Base-by-base conservation (phyloP, 345 rosid genomes). In the Bretschneidera sinensis region DNA sequence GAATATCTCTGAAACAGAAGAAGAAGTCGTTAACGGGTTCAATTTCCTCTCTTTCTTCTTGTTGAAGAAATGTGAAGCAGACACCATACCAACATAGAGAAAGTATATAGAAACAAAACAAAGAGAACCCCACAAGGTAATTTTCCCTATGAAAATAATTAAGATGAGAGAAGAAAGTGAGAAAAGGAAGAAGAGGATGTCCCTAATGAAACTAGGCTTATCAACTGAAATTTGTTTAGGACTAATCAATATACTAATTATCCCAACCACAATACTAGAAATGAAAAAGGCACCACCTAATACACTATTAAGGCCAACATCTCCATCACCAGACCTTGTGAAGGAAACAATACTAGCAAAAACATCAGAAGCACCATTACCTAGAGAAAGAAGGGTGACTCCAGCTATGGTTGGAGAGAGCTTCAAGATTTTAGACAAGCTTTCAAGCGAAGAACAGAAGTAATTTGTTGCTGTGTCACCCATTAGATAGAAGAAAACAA, bases 311-410 rank as follows among this genome's bases (percentile, higher is more conserved):
- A 94, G 78, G 17, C 97, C 99, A 43, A 94, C 86, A 54, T 68
- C 86, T 6, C 92, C 97, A 15, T 79, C 75, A 2, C 77, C 62
- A 0, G 89, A 78, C 35, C 83, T 73, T 11, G 85, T 84, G 77
- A 92, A 89, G 50, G 98, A 85, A 57, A 84, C 86, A 23, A 92
- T 73, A 69, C 96, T 87, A 0, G 98, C 78, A 54, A 91, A 88
- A 62, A 91, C 84, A 74, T 88, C 98, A 24, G 98, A 86, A 33
- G 98, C 94, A 2, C 98, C 96, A 52, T 91, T 91, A 0, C 98
- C 96, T 0, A 91, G 89, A 0, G 96, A 81, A 6, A 91, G 80
- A 39, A 91, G 86, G n/a, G 97, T 88, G 11, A 82, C 85, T 17
- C 98, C 96, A 0, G 98, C 96, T 3, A 92, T 79, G 0, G 95